These are phyloP conservation scores for Plantago major DNA, from an alignment of 257 asterid genomes.

Conservation along the genomic window DNA sequence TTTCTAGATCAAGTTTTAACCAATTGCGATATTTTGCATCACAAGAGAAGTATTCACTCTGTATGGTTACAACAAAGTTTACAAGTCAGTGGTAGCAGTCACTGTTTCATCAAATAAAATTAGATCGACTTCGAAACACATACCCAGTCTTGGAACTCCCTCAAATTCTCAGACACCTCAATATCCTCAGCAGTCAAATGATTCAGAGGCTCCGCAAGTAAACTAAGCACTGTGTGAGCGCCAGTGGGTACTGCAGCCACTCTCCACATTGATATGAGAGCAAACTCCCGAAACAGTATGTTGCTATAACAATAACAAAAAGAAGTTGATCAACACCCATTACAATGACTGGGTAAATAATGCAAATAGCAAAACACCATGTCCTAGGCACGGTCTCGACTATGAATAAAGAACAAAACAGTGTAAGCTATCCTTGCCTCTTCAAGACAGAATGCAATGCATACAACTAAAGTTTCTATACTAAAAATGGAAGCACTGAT, in stretches of 20 bases:
- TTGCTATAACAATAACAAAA: conserved; percentile 52
- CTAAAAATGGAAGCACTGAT: too few relatives aligned
- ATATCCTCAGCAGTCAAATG: conserved; percentile 50
- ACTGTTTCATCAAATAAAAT: conserved; percentile 15
- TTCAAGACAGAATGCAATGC: too few relatives aligned
- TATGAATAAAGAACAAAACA: too few relatives aligned
- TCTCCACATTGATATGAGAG: conserved; percentile 98
- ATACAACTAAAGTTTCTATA: too few relatives aligned
- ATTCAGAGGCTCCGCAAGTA: conserved; percentile 97
- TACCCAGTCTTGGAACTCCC: conserved; percentile 99
- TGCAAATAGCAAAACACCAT: background rate
- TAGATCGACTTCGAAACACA: conserved; percentile 21
- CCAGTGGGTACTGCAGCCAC: conserved; percentile 91
- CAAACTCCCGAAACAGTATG: conserved; percentile 89
- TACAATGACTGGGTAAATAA: conserved; percentile 14
- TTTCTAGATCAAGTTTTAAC: conserved; percentile 68
- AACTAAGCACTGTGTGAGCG: conserved; percentile 86
- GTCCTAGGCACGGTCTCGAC: background rate
- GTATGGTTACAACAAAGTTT: conserved; percentile 25
- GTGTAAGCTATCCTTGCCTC: too few relatives aligned
- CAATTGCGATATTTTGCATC: conserved; percentile 93
- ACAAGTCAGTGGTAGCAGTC: conserved; percentile 24
- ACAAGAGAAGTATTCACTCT: conserved; percentile 95
- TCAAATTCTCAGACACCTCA: conserved; percentile 63
- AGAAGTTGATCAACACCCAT: conserved; percentile 23